These are phyloP conservation scores for Amaranthus hypochondriacus DNA, from an alignment of 148 eudicot species.

Conservation along the genomic window DNA sequence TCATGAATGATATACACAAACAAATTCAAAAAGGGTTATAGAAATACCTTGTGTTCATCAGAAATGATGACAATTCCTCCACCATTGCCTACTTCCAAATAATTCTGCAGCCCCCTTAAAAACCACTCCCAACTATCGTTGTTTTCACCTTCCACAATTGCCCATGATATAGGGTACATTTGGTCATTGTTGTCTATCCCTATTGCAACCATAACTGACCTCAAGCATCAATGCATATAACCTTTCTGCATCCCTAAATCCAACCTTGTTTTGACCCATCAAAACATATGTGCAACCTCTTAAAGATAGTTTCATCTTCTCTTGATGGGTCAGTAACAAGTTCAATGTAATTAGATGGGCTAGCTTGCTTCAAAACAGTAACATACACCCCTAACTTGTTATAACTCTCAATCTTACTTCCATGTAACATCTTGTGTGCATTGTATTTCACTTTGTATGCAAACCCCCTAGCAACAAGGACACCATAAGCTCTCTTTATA, in stretches of 20 bases:
- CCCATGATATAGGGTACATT: slow-evolving; percentile 10
- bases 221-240: background rate
- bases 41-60: background rate
- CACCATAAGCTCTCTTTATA: background rate
- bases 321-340: background rate
- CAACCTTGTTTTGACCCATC: background rate
- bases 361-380: background rate
- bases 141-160: background rate
- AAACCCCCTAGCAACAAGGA: background rate
- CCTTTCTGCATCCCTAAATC: background rate
- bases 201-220: background rate
- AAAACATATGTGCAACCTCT: background rate
- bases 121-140: background rate
- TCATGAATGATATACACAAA: background rate
- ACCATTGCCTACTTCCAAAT: background rate
- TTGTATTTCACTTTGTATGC: background rate
- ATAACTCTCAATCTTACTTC: background rate
- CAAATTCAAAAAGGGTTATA: background rate
- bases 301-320: background rate
- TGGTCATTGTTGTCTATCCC: slow-evolving; percentile 7
- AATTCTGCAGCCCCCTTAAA: background rate
- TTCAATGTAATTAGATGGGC: background rate
- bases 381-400: background rate
- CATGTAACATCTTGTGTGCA: background rate
- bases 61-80: background rate